A percentile compares a stretch with the other conserved stretches of the same genome.
Conservation (phyloP, 805 yeast species). For the Priceomyces carsonii region DNA sequence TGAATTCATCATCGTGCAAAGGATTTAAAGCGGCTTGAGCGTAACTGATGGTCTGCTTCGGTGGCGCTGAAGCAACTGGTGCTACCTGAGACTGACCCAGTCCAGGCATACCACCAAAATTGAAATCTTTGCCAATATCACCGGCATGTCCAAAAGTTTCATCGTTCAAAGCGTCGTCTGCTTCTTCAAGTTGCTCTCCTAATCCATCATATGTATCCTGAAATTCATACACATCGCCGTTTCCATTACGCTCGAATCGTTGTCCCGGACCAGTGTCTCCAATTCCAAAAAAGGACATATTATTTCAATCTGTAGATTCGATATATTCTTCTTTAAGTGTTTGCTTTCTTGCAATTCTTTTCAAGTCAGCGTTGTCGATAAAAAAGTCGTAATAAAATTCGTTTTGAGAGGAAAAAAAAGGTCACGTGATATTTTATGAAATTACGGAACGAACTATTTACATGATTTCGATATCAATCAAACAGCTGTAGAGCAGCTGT, state of each 20-base stretch:
- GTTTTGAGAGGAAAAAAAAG: background rate
- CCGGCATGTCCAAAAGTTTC: constrained; percentile 70
- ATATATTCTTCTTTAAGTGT: background rate
- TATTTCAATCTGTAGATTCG: constrained; percentile 1
- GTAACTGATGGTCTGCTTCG: constrained; percentile 32
- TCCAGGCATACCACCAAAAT: constrained; percentile 49
- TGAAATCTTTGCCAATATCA: constrained; percentile 60
- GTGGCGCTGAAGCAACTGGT: constrained; percentile 14
- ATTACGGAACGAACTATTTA: no score
- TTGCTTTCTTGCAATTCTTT: background rate
- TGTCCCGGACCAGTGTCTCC: constrained; percentile 48
- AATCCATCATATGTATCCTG: constrained; percentile 83
- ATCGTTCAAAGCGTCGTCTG: constrained; percentile 77
- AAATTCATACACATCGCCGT: constrained; percentile 57
- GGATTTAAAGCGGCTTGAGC: constrained; percentile 39
- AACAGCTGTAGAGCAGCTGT: constrained; percentile 80
- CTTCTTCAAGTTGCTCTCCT: constrained; percentile 63
- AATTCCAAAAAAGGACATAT: constrained; percentile 70
- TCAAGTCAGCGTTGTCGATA: constrained; percentile 3
- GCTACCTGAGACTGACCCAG: no score
- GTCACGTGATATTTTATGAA: constrained; percentile 1
- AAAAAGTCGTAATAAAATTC: background rate
- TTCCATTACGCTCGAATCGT: constrained; percentile 13
- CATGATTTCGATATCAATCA: constrained; percentile 16
- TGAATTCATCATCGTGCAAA: constrained; percentile 44